Evolutionary conservation across 176 grass and related monocot genomes (phyloP).

Genomic region (Hyparrhenia diplandra): DNA sequence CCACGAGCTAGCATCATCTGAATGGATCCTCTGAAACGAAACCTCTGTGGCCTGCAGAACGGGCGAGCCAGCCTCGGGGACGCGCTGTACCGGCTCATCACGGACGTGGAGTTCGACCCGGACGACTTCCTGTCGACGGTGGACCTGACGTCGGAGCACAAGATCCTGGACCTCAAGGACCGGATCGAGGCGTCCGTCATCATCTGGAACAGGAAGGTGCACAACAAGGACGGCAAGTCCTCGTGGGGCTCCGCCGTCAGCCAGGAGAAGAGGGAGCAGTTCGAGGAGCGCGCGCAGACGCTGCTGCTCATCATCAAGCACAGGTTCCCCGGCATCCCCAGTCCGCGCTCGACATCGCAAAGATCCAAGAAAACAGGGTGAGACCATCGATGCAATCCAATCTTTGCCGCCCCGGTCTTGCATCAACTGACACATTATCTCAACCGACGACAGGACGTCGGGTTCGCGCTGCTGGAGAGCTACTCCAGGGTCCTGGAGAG

Average conservation of each 20-base stretch:
- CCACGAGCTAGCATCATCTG: neutral
- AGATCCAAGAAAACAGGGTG: conserved; percentile 96
- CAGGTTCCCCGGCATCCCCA: conserved; percentile 85
- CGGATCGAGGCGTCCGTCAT: conserved; percentile 93
- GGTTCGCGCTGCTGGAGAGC: conserved; percentile 83
- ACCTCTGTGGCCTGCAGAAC: conserved; percentile 51
- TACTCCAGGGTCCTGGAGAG: conserved; percentile 93
- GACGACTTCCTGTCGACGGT: conserved; percentile 74
- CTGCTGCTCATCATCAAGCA: conserved; percentile 92
- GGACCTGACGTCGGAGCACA: conserved; percentile 92
- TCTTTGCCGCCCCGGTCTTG: neutral
- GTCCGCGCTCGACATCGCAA: conserved; percentile 83
- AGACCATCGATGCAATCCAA: neutral
- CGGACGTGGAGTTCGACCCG: conserved; percentile 83
- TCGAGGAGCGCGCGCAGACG: conserved; percentile 95
- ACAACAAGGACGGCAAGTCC: conserved; percentile 89
- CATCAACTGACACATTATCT: neutral
- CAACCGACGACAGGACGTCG: conserved; percentile 80
- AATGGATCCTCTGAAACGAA: neutral
- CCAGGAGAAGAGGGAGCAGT: conserved; percentile 95
- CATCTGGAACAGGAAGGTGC: conserved; percentile 99
- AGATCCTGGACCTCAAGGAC: conserved; percentile 96
- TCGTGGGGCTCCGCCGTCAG: conserved; percentile 76
- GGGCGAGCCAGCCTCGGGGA: conserved; percentile 87
- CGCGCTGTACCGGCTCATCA: conserved; percentile 79